Base-by-base conservation (phyloP, 495 filamentous ascomycete species). In the Symbiotaphrina buchneri region DNA sequence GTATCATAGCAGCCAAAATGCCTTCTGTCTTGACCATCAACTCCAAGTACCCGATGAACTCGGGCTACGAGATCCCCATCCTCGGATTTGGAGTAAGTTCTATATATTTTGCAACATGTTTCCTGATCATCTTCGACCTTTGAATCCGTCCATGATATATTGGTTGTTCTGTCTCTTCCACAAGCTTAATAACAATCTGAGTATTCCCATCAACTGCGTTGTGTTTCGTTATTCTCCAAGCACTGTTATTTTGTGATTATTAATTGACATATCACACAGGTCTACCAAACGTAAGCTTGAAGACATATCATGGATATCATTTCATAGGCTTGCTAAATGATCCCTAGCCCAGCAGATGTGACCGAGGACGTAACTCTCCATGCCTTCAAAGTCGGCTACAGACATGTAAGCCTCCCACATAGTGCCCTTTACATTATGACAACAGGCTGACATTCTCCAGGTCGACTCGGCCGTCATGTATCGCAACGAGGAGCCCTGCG, bases 1-100 rank as follows among this genome's bases (percentile, higher is more conserved):
- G 22, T 10, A 24, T 27, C 30, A 27, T 36, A 22, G 31, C 31
- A 13, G 17, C 38, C 39, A 51, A 21, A 30, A 76, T 77, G 71
- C 50, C 72, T 3, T 40, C 52, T 6, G 52, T 73, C 21, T n/a
- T n/a, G n/a, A 59, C 49, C 16, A 59, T 83, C 43, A 60, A 71
- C 39, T 68, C 70, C 10, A 74, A 59, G 22, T 54, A 71, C 39
- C 71, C 67, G 43, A 55, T 85, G 50, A 65, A 67, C 38, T 81
- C 77, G 27, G 79, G 80, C 32, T 71, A 71, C 46, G 67, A 81
- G 34, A 81, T 90, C 22, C 80, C 80, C 0, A 48, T 61, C 6
- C 41, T 85, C 22, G 79, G 79, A 2, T 82, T 68, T 41, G 77
- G 74, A 30, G 72, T 75, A 60, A 44, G 69, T 56, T 3, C 10